Evolutionary conservation across 2,329 filamentous ascomycete species (phyloP).

Genomic region (Fusarium sp.): DNA sequence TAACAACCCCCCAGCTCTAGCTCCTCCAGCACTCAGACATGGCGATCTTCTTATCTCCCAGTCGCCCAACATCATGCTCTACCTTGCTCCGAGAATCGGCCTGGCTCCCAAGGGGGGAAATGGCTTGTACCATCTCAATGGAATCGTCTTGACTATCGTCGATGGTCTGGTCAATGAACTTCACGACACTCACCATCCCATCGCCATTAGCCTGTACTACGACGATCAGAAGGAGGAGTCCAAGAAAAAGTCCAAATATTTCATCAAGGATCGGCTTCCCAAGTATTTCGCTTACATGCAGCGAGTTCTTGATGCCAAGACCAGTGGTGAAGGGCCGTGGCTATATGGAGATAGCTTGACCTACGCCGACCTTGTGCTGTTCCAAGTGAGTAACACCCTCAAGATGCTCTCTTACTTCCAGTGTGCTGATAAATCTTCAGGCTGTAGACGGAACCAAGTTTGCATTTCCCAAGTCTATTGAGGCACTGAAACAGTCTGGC

Average conservation of each 20-base stretch:
- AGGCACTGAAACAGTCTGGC: constrained; percentile 64
- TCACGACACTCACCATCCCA: constrained; percentile 82
- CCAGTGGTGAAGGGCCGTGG: constrained; percentile 71
- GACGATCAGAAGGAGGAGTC: constrained; percentile 81
- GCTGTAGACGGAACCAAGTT: constrained; percentile 69
- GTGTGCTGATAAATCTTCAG: constrained; percentile 47
- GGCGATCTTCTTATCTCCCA: constrained; percentile 75
- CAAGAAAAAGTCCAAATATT: constrained; percentile 68
- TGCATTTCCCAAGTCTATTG: constrained; percentile 78
- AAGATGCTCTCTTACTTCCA: constrained; percentile 36
- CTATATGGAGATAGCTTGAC: constrained; percentile 74
- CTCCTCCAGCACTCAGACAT: constrained; percentile 75
- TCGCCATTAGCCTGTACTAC: constrained; percentile 72
- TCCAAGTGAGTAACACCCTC: constrained; percentile 66
- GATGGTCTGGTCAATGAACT: constrained; percentile 78
- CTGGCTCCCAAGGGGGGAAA: constrained; percentile 61
- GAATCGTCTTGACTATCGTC: constrained; percentile 75
- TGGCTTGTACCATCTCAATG: constrained; percentile 70
- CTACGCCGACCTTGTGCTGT: constrained; percentile 80
- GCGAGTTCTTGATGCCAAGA: constrained; percentile 69
- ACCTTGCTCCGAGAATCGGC: constrained; percentile 72
- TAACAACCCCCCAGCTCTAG: constrained; percentile 73
- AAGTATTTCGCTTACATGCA: constrained; percentile 81
- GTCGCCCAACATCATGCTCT: constrained; percentile 79
- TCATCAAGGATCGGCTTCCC: constrained; percentile 72